Conservation (phyloP, 1,284 basidiomycete genomes). For the Tilletia horrida region DNA sequence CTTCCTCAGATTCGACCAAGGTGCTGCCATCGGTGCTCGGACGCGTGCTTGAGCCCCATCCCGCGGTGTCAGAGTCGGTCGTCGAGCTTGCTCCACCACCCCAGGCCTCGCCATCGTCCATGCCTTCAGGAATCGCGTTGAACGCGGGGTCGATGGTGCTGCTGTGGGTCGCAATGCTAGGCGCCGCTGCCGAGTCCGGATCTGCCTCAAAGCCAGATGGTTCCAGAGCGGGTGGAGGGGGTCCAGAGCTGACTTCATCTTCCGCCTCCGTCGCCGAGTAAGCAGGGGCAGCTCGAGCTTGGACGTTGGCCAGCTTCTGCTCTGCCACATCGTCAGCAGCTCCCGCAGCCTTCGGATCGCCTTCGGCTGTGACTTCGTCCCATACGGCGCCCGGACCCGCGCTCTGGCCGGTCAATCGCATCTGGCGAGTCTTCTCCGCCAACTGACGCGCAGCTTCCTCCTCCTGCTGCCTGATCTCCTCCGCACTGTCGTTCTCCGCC, state of each 20-base stretch:
- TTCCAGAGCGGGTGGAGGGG: constrained; percentile 33
- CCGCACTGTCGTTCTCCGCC: constrained; percentile 52
- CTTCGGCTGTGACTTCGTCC: constrained; percentile 42
- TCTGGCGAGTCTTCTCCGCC: constrained; percentile 48
- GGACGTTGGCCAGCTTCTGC: constrained; percentile 12
- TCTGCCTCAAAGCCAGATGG: constrained; percentile 40
- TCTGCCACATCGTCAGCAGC: constrained; percentile 37
- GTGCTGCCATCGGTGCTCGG: constrained; percentile 22
- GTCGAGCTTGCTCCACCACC: constrained; percentile 21
- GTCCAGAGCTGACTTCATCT: constrained; percentile 19
- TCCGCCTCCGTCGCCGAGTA: constrained; percentile 12
- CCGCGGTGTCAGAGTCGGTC: background rate
- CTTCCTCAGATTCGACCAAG: constrained; percentile 17
- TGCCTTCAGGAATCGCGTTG: constrained; percentile 39
- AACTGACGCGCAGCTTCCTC: constrained; percentile 44
- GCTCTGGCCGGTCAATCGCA: constrained; percentile 38
- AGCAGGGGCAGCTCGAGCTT: background rate
- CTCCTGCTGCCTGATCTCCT: constrained; percentile 50
- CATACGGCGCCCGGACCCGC: constrained; percentile 41
- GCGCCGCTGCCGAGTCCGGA: constrained; percentile 40
- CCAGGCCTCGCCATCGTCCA: constrained; percentile 43
- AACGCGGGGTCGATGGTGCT: constrained; percentile 29
- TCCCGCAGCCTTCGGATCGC: constrained; percentile 32
- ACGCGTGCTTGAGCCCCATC: constrained; percentile 12
- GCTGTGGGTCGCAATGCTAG: constrained; percentile 49